Conservation (phyloP, 306 rosid genomes). For the Corylus heterophylla region DNA sequence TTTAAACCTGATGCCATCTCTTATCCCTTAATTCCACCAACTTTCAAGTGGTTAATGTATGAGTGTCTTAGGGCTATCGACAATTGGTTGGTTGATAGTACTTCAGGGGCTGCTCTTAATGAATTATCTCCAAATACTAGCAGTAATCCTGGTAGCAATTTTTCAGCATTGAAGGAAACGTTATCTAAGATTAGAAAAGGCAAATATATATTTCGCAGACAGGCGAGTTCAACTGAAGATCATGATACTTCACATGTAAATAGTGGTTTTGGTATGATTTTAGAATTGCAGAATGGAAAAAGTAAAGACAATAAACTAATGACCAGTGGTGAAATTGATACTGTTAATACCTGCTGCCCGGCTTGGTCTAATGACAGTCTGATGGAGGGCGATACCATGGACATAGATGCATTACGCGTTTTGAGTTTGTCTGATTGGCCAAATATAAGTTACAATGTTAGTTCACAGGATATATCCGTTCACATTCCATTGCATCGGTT, state of each 20-base stretch:
- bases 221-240: slow-evolving; percentile 60
- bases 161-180: slow-evolving; percentile 61
- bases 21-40: slow-evolving; percentile 46
- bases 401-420: slow-evolving; percentile 49
- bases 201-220: slow-evolving; percentile 56
- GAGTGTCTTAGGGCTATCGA: slow-evolving; percentile 91
- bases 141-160: slow-evolving; percentile 47
- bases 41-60: slow-evolving; percentile 64
- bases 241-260: slow-evolving; percentile 40
- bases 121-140: slow-evolving; percentile 40
- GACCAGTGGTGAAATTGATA: slow-evolving; percentile 41
- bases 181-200: slow-evolving; percentile 66
- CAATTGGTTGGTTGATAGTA: slow-evolving; percentile 67
- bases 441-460: slow-evolving; percentile 76
- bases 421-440: slow-evolving; percentile 87
- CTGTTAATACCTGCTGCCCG: slow-evolving; percentile 32
- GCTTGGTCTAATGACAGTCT: slow-evolving; percentile 42
- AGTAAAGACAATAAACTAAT: slow-evolving; percentile 38
- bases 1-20: slow-evolving; percentile 39
- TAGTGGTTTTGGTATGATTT: slow-evolving; percentile 28
- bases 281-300: slow-evolving; percentile 37
- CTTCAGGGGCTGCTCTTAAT: slow-evolving; percentile 45
- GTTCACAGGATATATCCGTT: slow-evolving; percentile 78
- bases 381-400: slow-evolving; percentile 67
- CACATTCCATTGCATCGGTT: slow-evolving; percentile 90